Conservation (phyloP, 1,139 yeast genomes). For the Scheffersomyces cryptocercus region DNA sequence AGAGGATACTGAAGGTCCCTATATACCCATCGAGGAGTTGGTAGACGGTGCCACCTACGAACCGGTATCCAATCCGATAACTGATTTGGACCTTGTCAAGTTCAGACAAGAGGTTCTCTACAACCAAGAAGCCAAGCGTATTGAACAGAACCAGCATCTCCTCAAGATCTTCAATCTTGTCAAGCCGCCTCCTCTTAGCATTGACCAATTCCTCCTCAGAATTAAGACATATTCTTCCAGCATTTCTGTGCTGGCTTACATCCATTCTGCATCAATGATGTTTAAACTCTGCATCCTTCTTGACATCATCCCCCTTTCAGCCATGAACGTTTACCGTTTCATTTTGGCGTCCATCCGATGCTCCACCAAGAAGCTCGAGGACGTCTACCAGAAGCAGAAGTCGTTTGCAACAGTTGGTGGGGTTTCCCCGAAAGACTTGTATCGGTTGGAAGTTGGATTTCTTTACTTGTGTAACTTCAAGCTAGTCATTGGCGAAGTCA, state of each 20-base stretch:
- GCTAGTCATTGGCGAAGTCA: slow-evolving; percentile 36
- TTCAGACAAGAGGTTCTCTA: slow-evolving; percentile 9
- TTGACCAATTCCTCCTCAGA: slow-evolving; percentile 39
- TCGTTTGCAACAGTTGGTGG: slow-evolving; percentile 50
- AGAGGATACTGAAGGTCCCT: slow-evolving; percentile 9
- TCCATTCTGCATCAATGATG: slow-evolving; percentile 43
- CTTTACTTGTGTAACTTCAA: slow-evolving; percentile 43
- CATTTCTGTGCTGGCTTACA: slow-evolving; percentile 40
- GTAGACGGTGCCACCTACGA: slow-evolving; percentile 16
- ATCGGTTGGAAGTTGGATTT: slow-evolving; percentile 42
- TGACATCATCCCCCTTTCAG: slow-evolving; percentile 32
- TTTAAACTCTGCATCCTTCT: slow-evolving; percentile 37
- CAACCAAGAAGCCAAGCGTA: background rate
- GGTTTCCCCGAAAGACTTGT: slow-evolving; percentile 38
- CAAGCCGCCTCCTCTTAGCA: slow-evolving; percentile 35
- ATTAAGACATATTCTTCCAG: slow-evolving; percentile 46
- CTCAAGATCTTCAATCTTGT: slow-evolving; percentile 36
- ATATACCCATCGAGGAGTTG: slow-evolving; percentile 29
- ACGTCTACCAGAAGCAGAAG: slow-evolving; percentile 45
- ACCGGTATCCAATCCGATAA: slow-evolving; percentile 16
- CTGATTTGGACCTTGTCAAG: slow-evolving; percentile 10
- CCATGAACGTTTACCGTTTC: slow-evolving; percentile 39
- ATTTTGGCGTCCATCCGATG: slow-evolving; percentile 46
- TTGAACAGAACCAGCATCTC: slow-evolving; percentile 27
- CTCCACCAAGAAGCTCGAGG: slow-evolving; percentile 46